Conservation (phyloP, 345 rosid genomes). For the Melaleuca alternifolia region DNA sequence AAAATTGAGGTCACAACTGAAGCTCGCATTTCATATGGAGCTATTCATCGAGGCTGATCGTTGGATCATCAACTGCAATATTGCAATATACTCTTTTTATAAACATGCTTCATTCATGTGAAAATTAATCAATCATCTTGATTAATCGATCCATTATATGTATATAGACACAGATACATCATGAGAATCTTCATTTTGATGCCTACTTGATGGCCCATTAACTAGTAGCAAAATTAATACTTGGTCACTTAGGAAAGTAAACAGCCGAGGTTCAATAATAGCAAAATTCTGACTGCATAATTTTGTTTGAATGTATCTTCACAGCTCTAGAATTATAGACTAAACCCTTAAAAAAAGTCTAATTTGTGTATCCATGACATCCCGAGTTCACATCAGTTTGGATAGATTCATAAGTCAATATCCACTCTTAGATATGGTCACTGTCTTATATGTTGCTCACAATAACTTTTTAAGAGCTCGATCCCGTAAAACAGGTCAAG, state of each 20-base stretch:
- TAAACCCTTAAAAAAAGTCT: background rate
- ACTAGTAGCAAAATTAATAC: background rate
- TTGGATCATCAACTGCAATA: background rate
- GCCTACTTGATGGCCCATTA: background rate
- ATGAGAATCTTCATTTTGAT: background rate
- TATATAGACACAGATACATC: background rate
- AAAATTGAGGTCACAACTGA: background rate
- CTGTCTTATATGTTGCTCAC: background rate
- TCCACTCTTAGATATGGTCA: background rate
- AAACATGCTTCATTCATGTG: background rate
- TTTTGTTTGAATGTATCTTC: background rate
- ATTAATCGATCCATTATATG: background rate
- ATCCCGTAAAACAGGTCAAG: background rate
- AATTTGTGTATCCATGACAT: background rate
- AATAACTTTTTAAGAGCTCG: background rate
- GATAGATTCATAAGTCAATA: background rate
- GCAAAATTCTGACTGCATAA: background rate
- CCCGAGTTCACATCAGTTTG: background rate
- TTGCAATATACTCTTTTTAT: background rate
- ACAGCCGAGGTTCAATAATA: too few relatives aligned
- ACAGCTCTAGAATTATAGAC: background rate
- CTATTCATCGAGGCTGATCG: background rate
- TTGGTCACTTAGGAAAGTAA: background rate
- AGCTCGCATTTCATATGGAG: background rate
- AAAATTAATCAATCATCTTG: background rate